Base-by-base conservation (phyloP, 2,329 filamentous ascomycete genomes). In the Pseudogymnoascus verrucosus region DNA sequence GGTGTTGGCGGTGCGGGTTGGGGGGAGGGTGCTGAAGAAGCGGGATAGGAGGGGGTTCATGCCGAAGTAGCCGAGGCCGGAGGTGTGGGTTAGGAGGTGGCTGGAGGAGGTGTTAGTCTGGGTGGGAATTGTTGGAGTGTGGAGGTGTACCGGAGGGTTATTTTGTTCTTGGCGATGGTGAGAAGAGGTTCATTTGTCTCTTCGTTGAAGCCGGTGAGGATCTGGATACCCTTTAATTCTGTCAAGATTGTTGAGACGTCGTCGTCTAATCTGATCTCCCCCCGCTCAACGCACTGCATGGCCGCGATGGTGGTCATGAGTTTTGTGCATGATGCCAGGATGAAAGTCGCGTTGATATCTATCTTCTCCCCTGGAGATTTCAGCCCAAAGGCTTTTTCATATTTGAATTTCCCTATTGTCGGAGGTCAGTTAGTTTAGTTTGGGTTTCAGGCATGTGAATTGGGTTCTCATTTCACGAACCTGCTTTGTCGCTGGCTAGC, bases 261-360 rank as follows among this genome's bases (percentile, higher is more conserved):
- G 2, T 83, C 78, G 61, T 85, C 83, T 0, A 85, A 73, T 1
- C 67, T 73, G 16, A 85, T 67, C 7, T 71, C 66, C 0, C 80
- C 82, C 61, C 78, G 73, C 68, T 86, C 84, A 1, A 85, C 82
- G 0, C 83, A 77, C 70, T 86, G 83, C 80, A 86, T 80, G 34
- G 76, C 78, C 0, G 82, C 80, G 7, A 85, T 69, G 0, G 76
- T 79, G 0, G 77, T 75, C 4, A 84, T 70, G 71, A 85, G 76
- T 72, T 86, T 86, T 14, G 83, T 84, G 69, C 80, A 84, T 0
- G 81, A 84, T 0, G 83, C 83, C 4, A 85, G 76, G 81, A 80
- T 57, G 69, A 87, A 89, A 0, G 84, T 75, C 7, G 77, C 84
- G 40, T 89, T 84, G 0, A 84, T 73, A 0, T 79, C 80, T 81